Conservation (phyloP, 2,329 filamentous ascomycete genomes). For the Fusarium goolgardi region DNA sequence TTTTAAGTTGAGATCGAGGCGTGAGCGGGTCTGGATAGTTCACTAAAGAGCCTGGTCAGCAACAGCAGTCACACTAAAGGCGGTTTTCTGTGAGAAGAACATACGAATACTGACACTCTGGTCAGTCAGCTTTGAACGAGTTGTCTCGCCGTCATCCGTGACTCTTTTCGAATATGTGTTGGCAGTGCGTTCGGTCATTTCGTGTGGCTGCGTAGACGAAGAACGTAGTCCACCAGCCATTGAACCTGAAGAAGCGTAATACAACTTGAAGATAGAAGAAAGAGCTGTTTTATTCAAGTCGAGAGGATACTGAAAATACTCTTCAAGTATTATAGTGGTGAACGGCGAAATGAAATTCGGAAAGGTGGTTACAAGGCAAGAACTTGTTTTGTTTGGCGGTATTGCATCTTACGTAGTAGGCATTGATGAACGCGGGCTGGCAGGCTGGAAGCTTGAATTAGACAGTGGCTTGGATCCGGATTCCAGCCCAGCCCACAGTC, state of each 20-base stretch:
- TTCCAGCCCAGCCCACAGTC: constrained; percentile 23
- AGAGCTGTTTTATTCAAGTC: background rate
- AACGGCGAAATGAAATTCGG: background rate
- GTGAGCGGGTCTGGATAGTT: constrained; percentile 61
- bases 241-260: background rate
- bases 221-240: constrained; percentile 41
- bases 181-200: constrained; percentile 40
- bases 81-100: constrained; percentile 21
- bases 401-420: constrained; percentile 11
- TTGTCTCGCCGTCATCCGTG: constrained; percentile 58
- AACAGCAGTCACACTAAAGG: background rate
- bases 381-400: constrained; percentile 15
- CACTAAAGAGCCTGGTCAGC: constrained; percentile 35
- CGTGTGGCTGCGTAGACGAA: constrained; percentile 39
- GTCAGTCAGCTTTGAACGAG: constrained; percentile 56
- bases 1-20: constrained; percentile 51
- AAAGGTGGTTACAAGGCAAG: constrained; percentile 19
- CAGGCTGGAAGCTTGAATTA: background rate
- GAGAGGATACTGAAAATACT: background rate
- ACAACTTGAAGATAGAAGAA: background rate
- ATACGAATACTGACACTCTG: constrained; percentile 61
- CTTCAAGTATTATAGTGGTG: background rate
- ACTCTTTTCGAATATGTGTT: constrained; percentile 52
- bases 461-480: constrained; percentile 6
- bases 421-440: background rate